Evolutionary conservation across 1,284 basidiomycete species (phyloP), one percentile per base, ranked within the genome.

Genomic region (Exsudoporus floridanus): DNA sequence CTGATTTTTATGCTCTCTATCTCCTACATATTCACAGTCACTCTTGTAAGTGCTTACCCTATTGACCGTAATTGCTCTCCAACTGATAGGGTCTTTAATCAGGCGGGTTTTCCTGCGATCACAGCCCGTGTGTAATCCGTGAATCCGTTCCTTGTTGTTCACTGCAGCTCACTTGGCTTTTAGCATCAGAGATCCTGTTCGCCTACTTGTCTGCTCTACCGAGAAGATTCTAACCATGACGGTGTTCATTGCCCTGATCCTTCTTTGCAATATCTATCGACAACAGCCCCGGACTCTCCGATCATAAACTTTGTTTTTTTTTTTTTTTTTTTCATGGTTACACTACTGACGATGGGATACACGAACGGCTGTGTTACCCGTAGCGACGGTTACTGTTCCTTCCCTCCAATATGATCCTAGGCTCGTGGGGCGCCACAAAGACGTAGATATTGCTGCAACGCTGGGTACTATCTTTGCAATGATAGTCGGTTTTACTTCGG

Each of bases 51-150:
- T 69, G 6, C 13, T 52, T 35, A 18, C 38, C 5, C 16, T 16
- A 6, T 28, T 10, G n/a, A 14, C 14, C 13, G 8, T 7, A 9
- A 30, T 35, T 8, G 3, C 5, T 13, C 13, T 38, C 38, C 3
- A 14, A 47, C 46, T 47, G 46, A 56, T 36, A 18, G 4, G 31
- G 5, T 27, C 39, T 18, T 27, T 21, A 31, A 21, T 31, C 56
- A 94, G 91, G 79, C 90, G 28, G 84, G 94, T 38, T 94, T 84
- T 69, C 92, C 92, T 4, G 81, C 92, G 3, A 87, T 94, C 54
- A 93, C 92, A 3, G 81, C 84, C 4, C 86, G 86, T 0, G 81
- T 94, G 45, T 67, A 72, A 34, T 81, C 92, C 1, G 83, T 81
- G 1, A 84, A 83, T 55, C 79, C 81, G 82, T 58, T 81, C 82